Conservation (phyloP, 345 rosid species). For the Excoecaria agallocha region DNA sequence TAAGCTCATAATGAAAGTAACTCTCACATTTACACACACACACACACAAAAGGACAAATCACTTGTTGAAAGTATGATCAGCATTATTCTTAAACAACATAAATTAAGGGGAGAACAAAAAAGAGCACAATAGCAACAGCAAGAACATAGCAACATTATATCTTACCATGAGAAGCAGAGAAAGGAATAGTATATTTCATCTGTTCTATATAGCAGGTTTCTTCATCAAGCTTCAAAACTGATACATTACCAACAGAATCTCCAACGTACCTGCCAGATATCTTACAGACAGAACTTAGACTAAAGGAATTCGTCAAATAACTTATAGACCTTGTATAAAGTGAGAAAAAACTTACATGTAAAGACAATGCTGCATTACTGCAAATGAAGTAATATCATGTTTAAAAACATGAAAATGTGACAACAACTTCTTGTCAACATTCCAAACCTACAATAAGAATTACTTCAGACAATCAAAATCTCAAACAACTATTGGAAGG, state of each 20-base stretch:
- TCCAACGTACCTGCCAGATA: constrained; percentile 67
- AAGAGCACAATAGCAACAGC: not conserved
- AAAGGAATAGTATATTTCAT: constrained; percentile 73
- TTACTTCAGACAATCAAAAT: constrained; percentile 18
- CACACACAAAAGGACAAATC: not conserved
- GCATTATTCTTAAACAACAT: not conserved
- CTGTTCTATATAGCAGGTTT: constrained; percentile 33
- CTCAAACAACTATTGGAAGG: not conserved
- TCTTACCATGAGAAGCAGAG: constrained; percentile 70
- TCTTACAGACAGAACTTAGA: constrained; percentile 4
- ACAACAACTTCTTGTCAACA: constrained; percentile 60
- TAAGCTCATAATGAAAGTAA: not conserved
- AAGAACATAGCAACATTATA: not conserved
- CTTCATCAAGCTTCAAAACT: constrained; percentile 62
- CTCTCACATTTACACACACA: not conserved
- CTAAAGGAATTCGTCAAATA: not conserved
- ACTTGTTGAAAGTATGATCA: not conserved
- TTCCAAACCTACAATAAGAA: constrained; percentile 68
- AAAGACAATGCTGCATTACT: constrained; percentile 56
- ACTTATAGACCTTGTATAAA: not conserved
- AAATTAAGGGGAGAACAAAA: not conserved
- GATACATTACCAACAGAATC: constrained; percentile 69
- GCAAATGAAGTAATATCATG: constrained; percentile 63
- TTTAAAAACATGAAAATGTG: constrained; percentile 45
- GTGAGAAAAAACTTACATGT: constrained; percentile 53